Evolutionary conservation across 2,329 filamentous ascomycete genomes (phyloP), one percentile per base, ranked within the genome.

Genomic region (Knoxdaviesia capensis): DNA sequence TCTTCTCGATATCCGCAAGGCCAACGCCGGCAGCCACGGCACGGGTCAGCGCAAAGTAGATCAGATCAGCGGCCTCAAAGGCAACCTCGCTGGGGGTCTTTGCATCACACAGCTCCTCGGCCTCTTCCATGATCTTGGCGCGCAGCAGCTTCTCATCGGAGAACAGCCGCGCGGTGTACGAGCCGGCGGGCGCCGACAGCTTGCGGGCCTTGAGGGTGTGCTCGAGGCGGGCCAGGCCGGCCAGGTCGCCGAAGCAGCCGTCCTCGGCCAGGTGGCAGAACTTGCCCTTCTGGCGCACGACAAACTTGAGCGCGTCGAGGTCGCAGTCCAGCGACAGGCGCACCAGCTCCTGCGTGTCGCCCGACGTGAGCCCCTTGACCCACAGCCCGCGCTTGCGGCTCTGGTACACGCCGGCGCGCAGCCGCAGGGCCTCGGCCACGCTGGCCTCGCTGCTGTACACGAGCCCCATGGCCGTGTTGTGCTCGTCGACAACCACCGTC

Each of bases 71-170:
- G 6, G 90, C 86, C 59, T 98, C 90, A 48, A 93, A 93, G 2
- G 90, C 85, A 47, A 94, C 73, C 9, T 96, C 82, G 47, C 87
- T 70, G 46, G 82, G 80, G 0, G 76, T 78, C 49, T 76, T 77
- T 10, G 90, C 88, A 48, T 90, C 77, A 54, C 88, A 94, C 36
- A 98, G 69, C 62, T 98, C 90, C 54, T 92, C 83, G 0, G 90
- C 90, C 59, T 98, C 90, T 59, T 98, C 90, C 77, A 96, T 92
- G 43, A 98, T 94, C 68, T 98, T 98, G 3, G 90, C 90, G 37
- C 83, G 72, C 42, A 94, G 63, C 43, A 98, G 70, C 57, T 92
- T 87, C 51, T 84, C 74, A 48, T 98, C 90, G 11, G 80, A 87
- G 66, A 96, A 98, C 1, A 98, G 66, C 33, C 88, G 71, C 11